A percentile compares a stretch with the other conserved stretches of the same genome.
Evolutionary conservation across 2,329 filamentous ascomycete species (phyloP).

Genomic region (Pseudocercospora pini-densiflorae): DNA sequence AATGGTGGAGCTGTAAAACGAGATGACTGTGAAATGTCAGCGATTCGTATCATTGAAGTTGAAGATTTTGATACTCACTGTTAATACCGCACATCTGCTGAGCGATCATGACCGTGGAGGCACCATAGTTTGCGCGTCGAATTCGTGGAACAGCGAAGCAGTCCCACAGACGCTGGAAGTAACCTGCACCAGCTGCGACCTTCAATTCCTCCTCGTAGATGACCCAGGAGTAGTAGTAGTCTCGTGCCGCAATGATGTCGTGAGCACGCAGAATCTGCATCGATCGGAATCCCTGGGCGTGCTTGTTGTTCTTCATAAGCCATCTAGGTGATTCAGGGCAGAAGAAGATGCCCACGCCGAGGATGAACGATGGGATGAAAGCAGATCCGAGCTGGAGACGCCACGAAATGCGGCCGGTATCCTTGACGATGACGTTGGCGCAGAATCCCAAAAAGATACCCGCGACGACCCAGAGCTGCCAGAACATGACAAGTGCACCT

Average conservation of each 20-base stretch:
- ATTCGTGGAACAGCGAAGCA: conserved; percentile 55
- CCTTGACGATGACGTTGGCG: conserved; percentile 67
- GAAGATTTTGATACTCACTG: conserved; percentile 25
- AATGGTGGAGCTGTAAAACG: conserved; percentile 45
- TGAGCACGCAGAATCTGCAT: conserved; percentile 55
- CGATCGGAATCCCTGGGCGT: conserved; percentile 53
- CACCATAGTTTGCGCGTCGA: conserved; percentile 46
- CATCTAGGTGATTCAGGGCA: conserved; percentile 53
- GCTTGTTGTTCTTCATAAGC: conserved; percentile 55
- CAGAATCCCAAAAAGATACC: conserved; percentile 68
- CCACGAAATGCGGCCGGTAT: conserved; percentile 65
- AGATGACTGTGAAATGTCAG: conserved; percentile 37
- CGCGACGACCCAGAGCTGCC: conserved; percentile 62
- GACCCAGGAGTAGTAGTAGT: conserved; percentile 57
- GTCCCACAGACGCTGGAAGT: conserved; percentile 51
- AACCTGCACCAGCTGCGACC: conserved; percentile 45
- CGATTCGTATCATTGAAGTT: not conserved
- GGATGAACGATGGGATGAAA: conserved; percentile 51
- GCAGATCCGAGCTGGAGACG: conserved; percentile 70
- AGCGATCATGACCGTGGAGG: conserved; percentile 43
- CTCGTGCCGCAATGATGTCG: conserved; percentile 59
- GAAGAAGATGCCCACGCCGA: conserved; percentile 41
- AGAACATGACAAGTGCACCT: conserved; percentile 77
- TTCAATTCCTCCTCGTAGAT: conserved; percentile 42
- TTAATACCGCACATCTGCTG: conserved; percentile 44